Base-by-base conservation (phyloP, 169 alveolate species). In the Cryptosporidium canis region DNA sequence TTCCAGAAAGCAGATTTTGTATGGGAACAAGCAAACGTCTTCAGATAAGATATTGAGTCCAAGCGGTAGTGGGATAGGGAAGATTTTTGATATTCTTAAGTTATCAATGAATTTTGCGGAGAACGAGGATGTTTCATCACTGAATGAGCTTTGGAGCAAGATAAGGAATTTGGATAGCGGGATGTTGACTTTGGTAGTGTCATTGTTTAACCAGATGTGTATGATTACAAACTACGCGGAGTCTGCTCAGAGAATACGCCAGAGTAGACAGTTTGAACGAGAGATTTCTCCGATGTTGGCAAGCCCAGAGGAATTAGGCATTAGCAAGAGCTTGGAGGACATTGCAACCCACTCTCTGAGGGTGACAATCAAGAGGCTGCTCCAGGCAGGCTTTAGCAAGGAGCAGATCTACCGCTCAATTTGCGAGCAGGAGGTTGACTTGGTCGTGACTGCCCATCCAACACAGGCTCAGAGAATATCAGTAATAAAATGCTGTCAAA, bases 401-500 rank as follows among this genome's bases (percentile, higher is more conserved):
- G 92, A 83, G 24, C 37, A 63, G 44, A 85, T 92, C 5, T 70
- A 90, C 8, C 63, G 66, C n/a, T 90, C 92, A 24, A 84, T 92
- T 66, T 65, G 90, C 31, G 83, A 83, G 58, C 91, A 90, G 56
- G 87, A 85, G 21, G 83, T 93, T 31, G 96, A 93, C 43, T 90
- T 93, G 44, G 96, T 93, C 14, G 83, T 93, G 45, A 93, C 96
- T 0, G 94, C 96, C 7, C 96, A 93, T 61, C 96, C 96, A 7
- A 93, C 96, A 0, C 94, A 92, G 85, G 94, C 95, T 33, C 92
- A 91, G 41, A 63, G 96, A 44, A 87, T 92, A 24, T 87, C 96
- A 12, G 92, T 92, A 9, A 83, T 92, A 56, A 83, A 83, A 70
- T 90, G 91, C 68, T 91, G 92, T 83, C 91, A 82, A 39, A 83